These are phyloP conservation scores for Abrus pulchellus DNA, from an alignment of 306 rosid species.

Conservation along the genomic window DNA sequence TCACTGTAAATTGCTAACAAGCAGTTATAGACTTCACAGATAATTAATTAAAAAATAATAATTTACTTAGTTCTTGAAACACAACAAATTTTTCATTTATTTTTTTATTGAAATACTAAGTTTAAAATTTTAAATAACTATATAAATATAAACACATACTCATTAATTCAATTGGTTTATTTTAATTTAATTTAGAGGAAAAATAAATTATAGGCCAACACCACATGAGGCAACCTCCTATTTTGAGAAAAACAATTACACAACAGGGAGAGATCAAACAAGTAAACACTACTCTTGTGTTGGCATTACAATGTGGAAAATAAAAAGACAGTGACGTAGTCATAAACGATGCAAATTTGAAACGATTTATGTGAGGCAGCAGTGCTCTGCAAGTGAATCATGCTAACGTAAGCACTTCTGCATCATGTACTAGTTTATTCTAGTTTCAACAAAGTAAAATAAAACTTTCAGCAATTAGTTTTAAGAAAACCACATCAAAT, in stretches of 20 bases:
- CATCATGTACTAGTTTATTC: not conserved
- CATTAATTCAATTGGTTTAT: not conserved
- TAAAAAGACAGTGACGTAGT: not conserved
- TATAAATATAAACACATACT: not conserved
- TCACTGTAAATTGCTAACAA: slow-evolving; percentile 63
- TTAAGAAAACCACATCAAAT: not conserved
- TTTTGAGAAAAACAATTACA: not conserved
- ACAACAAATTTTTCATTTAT: not conserved
- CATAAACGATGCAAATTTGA: slow-evolving; percentile 6
- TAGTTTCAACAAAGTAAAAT: not conserved
- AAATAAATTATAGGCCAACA: not conserved
- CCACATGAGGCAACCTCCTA: not conserved
- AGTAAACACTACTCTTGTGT: not conserved
- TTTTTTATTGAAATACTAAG: not conserved
- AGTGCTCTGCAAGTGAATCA: not conserved
- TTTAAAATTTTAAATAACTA: not conserved
- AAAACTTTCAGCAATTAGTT: not conserved
- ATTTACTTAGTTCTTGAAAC: not conserved
- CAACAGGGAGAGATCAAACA: not conserved
- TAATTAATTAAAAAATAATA: not conserved
- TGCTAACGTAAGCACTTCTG: not conserved
- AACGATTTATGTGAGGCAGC: not conserved
- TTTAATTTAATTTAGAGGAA: not conserved
- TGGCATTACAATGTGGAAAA: not conserved
- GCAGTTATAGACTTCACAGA: slow-evolving; percentile 37